These are phyloP conservation scores for Chimonanthus praecox DNA, from an alignment of 164 flowering plant genomes.

Conservation along the genomic window DNA sequence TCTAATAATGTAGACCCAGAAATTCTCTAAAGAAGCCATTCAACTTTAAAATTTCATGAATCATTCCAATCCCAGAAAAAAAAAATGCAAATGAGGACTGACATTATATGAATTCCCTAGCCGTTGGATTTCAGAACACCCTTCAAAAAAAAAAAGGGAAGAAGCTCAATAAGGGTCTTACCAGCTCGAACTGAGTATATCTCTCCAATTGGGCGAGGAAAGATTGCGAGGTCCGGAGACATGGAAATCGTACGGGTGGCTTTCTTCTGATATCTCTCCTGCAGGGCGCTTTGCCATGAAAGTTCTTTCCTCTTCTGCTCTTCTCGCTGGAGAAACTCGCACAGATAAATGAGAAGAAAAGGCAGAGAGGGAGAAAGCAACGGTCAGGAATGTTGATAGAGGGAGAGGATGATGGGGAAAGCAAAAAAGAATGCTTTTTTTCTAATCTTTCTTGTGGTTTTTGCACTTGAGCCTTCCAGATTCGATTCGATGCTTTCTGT, in stretches of 20 bases:
- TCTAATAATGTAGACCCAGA: not conserved
- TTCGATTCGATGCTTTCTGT: conserved; percentile 6
- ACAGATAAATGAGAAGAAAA: not conserved
- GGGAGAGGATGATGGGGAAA: not conserved
- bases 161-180: conserved; percentile 13
- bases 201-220: conserved; percentile 79
- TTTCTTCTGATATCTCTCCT: conserved; percentile 20
- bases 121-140: not conserved
- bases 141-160: not conserved
- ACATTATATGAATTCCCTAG: not conserved
- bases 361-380: conserved; percentile 15
- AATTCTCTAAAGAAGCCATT: not conserved
- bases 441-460: not conserved
- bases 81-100: no score
- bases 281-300: conserved; percentile 31
- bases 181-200: conserved; percentile 82
- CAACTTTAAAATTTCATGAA: no score
- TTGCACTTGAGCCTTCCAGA: conserved; percentile 4
- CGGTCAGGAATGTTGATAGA: not conserved
- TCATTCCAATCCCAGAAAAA: not conserved
- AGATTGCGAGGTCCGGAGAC: conserved; percentile 88
- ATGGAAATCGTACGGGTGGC: conserved; percentile 78
- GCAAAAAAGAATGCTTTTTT: not conserved
- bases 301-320: not conserved
- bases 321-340: not conserved